Evolutionary conservation across 1,284 basidiomycete species (phyloP).

Genomic region (Pseudozyma hubeiensis): DNA sequence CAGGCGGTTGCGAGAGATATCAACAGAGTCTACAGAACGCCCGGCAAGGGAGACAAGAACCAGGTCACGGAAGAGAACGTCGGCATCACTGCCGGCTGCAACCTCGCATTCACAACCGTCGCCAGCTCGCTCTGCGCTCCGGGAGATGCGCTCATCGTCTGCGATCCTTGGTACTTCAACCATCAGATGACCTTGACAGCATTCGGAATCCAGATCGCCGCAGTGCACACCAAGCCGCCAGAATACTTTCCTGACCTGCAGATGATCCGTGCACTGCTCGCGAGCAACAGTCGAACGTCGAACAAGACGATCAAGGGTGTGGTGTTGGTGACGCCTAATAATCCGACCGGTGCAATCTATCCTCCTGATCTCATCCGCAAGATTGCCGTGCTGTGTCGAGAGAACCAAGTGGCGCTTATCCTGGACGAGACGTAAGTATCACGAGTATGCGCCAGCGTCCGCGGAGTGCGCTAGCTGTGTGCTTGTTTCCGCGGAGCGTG

Average conservation of each 20-base stretch:
- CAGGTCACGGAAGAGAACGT: constrained; percentile 58
- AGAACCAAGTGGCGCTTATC: constrained; percentile 78
- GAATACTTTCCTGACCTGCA: constrained; percentile 75
- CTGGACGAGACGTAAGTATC: constrained; percentile 69
- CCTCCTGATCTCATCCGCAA: constrained; percentile 74
- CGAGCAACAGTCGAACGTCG: constrained; percentile 68
- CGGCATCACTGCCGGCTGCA: constrained; percentile 76
- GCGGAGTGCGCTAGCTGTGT: background rate
- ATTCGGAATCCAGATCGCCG: constrained; percentile 71
- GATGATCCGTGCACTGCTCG: constrained; percentile 73
- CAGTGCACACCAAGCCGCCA: constrained; percentile 74
- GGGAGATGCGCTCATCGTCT: constrained; percentile 82
- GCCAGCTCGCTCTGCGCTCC: constrained; percentile 77
- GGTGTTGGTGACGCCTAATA: constrained; percentile 71
- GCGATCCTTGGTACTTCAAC: constrained; percentile 75
- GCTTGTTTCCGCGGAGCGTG: background rate
- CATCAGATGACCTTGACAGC: constrained; percentile 75
- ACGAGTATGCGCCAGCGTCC: background rate
- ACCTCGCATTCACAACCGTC: constrained; percentile 78
- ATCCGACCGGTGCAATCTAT: constrained; percentile 81
- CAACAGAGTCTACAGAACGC: constrained; percentile 74
- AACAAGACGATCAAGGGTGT: constrained; percentile 77
- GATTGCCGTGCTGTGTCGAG: constrained; percentile 76
- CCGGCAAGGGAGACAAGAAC: constrained; percentile 69
- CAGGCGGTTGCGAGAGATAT: constrained; percentile 77